Conservation (phyloP, 2,329 filamentous ascomycete species). For the Penicillium sclerotiorum region DNA sequence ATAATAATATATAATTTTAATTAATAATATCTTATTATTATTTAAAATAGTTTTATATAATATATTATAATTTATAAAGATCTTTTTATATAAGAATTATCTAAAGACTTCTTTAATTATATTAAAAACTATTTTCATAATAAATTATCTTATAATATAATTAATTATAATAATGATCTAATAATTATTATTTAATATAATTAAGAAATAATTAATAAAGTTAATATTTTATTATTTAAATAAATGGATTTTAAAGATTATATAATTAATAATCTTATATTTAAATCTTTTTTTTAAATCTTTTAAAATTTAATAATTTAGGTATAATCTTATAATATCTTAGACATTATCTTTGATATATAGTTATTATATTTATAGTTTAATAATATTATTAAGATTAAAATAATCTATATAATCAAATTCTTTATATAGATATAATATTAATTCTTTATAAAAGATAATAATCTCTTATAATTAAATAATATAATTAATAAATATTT, state of each 20-base stretch:
- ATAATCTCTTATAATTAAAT: not conserved
- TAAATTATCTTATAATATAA: too few species aligned
- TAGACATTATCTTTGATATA: too few species aligned
- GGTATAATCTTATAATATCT: not conserved
- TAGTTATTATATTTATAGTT: not conserved
- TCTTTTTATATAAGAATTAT: not conserved
- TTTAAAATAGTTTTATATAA: not conserved
- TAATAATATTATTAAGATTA: not conserved
- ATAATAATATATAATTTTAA: not conserved
- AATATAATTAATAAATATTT: slow-evolving; percentile 19
- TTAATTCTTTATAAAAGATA: not conserved
- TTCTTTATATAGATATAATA: not conserved
- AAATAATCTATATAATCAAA: not conserved
- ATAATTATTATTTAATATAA: not conserved
- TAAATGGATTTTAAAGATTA: not conserved
- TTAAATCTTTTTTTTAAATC: not conserved
- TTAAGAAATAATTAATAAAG: not conserved
- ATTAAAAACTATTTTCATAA: too few species aligned
- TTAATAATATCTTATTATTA: not conserved
- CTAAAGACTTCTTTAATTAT: not conserved
- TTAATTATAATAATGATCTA: too few species aligned
- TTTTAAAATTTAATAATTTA: not conserved
- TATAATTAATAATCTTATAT: not conserved
- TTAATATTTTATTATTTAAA: not conserved
- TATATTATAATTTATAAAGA: not conserved